These are phyloP conservation scores for Rugiboletus extremiorientalis DNA, from an alignment of 1,284 basidiomycete species.

Conservation along the genomic window DNA sequence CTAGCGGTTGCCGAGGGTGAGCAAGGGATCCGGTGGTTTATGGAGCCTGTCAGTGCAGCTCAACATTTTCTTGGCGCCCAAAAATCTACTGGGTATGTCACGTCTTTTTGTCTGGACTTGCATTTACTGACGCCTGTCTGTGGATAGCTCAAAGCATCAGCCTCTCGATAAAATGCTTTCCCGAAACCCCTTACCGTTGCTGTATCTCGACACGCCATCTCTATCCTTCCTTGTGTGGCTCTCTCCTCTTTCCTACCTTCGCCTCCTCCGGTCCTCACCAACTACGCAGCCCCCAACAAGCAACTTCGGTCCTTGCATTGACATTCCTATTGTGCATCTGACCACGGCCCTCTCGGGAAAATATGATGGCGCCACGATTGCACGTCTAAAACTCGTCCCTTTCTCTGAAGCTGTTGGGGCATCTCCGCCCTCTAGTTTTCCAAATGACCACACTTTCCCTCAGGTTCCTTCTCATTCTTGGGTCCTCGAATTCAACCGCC, in stretches of 20 bases:
- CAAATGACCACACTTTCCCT: slow-evolving; percentile 24
- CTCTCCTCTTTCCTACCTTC: slow-evolving; percentile 66
- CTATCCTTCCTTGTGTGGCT: slow-evolving; percentile 70
- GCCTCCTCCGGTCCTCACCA: slow-evolving; percentile 46
- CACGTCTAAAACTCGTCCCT: slow-evolving; percentile 53
- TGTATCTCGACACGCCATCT: slow-evolving; percentile 63
- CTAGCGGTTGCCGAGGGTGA: slow-evolving; percentile 65
- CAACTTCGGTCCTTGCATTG: slow-evolving; percentile 30
- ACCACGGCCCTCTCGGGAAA: slow-evolving; percentile 44
- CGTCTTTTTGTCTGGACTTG: not conserved
- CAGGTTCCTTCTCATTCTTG: slow-evolving; percentile 45
- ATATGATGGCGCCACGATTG: slow-evolving; percentile 52
- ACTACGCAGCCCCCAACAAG: slow-evolving; percentile 12
- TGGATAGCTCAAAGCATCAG: slow-evolving; percentile 20
- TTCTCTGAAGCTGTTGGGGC: slow-evolving; percentile 21
- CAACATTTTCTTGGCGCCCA: slow-evolving; percentile 24
- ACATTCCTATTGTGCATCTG: slow-evolving; percentile 53
- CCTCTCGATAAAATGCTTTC: slow-evolving; percentile 30
- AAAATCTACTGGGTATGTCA: slow-evolving; percentile 17
- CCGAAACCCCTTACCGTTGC: slow-evolving; percentile 57
- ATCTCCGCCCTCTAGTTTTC: slow-evolving; percentile 16
- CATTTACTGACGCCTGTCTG: slow-evolving; percentile 1
- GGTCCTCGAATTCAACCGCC: slow-evolving; percentile 66
- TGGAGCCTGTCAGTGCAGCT: slow-evolving; percentile 46
- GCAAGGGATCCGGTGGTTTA: slow-evolving; percentile 72